A percentile compares a stretch with the other conserved stretches of the same genome.
Conservation (phyloP, 2,329 filamentous ascomycete species). For the Cylindrodendrum hubeiense region DNA sequence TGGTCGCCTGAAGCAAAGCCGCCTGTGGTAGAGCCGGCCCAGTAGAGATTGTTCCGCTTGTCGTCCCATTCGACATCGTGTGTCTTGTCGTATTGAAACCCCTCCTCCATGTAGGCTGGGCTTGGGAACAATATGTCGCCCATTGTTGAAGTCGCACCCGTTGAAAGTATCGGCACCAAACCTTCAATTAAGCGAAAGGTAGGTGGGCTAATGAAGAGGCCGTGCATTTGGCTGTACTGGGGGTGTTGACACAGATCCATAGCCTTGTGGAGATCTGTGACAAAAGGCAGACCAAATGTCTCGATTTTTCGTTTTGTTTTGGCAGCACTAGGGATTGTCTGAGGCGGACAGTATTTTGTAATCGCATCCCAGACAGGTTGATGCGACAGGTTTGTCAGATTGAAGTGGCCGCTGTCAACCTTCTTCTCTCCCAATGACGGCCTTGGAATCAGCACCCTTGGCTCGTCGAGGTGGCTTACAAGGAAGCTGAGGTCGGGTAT, state of each 20-base stretch:
- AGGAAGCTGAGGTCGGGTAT: slow-evolving; percentile 57
- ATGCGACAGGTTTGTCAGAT: slow-evolving; percentile 44
- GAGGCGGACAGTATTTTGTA: slow-evolving; percentile 44
- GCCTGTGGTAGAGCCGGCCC: slow-evolving; percentile 69
- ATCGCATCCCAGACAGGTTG: slow-evolving; percentile 48
- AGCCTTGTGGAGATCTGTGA: slow-evolving; percentile 43
- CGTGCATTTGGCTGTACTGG: slow-evolving; percentile 58
- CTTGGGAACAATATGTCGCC: slow-evolving; percentile 66
- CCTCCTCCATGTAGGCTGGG: slow-evolving; percentile 59
- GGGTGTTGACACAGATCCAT: slow-evolving; percentile 59
- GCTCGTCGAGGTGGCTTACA: slow-evolving; percentile 63
- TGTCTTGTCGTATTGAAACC: slow-evolving; percentile 55
- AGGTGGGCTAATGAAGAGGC: slow-evolving; percentile 57
- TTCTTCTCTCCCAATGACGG: background rate
- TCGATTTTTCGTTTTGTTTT: slow-evolving; percentile 20
- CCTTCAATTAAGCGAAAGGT: slow-evolving; percentile 56
- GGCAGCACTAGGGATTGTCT: background rate
- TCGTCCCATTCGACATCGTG: slow-evolving; percentile 60
- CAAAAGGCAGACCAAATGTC: slow-evolving; percentile 51
- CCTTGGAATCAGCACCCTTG: slow-evolving; percentile 52
- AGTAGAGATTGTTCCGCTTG: slow-evolving; percentile 66
- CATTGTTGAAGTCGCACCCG: slow-evolving; percentile 59
- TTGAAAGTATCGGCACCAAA: slow-evolving; percentile 61
- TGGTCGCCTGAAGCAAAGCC: slow-evolving; percentile 50
- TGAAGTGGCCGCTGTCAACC: slow-evolving; percentile 7